phyloP scores from a whole-genome alignment of 2,329 filamentous ascomycete genomes.

The Nemania diffusa region DNA sequence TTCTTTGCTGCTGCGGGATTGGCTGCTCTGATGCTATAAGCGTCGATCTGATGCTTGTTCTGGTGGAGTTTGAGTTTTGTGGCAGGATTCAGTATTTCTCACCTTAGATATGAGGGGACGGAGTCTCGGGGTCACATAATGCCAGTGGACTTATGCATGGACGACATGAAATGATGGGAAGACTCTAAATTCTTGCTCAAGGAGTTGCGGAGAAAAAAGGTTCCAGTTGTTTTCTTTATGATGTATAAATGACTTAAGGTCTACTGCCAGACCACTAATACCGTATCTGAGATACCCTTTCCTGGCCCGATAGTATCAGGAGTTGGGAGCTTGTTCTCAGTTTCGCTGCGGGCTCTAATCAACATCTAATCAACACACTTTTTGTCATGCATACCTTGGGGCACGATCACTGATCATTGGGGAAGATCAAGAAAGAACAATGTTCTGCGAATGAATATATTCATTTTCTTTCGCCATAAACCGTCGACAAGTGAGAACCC shows the following conservation, averaged over 20 bases:
- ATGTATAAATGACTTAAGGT: conserved; percentile 49
- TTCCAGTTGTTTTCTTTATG: conserved; percentile 43
- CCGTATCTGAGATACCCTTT: conserved; percentile 48
- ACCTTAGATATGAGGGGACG: conserved; percentile 39
- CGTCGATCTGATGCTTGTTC: background rate
- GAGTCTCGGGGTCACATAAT: conserved; percentile 41
- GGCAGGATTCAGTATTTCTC: conserved; percentile 39
- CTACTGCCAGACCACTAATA: conserved; percentile 43
- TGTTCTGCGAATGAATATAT: background rate
- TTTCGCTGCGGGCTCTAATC: conserved; percentile 45
- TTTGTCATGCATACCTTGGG: conserved; percentile 31
- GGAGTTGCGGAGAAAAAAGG: conserved; percentile 42
- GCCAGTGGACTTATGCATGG: conserved; percentile 40
- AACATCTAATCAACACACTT: conserved; percentile 48
- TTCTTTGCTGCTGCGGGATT: conserved; percentile 47
- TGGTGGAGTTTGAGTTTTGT: conserved; percentile 32
- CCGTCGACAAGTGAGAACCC: background rate
- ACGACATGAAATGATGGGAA: conserved; percentile 35
- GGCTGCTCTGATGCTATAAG: conserved; percentile 46
- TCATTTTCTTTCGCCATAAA: background rate
- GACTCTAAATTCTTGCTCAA: conserved; percentile 38
- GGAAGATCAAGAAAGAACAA: background rate
- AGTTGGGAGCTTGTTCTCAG: conserved; percentile 44
- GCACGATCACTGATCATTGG: background rate
- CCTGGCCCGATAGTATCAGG: conserved; percentile 43